These are phyloP conservation scores for Metschnikowia corniflorae DNA, from an alignment of 805 yeast species.

Conservation along the genomic window DNA sequence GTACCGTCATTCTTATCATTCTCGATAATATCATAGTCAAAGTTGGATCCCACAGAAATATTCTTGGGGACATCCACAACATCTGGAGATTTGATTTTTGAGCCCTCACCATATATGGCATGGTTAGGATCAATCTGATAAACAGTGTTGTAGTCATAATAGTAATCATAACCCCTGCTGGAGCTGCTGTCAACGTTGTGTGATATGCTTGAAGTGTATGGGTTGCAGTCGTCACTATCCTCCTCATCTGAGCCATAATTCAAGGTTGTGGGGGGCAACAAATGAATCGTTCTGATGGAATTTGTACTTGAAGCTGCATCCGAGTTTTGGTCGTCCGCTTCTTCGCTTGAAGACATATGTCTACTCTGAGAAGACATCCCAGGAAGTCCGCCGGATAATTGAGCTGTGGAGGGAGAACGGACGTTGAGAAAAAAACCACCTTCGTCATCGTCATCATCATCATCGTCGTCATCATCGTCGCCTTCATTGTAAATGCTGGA, in stretches of 20 bases:
- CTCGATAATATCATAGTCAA: slow-evolving; percentile 36
- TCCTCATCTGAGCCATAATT: slow-evolving; percentile 68
- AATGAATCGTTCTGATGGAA: slow-evolving; percentile 58
- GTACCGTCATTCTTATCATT: slow-evolving; percentile 21
- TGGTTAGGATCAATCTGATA: slow-evolving; percentile 52
- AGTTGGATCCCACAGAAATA: slow-evolving; percentile 37
- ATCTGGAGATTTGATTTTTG: slow-evolving; percentile 31
- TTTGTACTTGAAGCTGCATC: slow-evolving; percentile 31
- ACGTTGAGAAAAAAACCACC: slow-evolving; percentile 68
- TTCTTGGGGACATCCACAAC: slow-evolving; percentile 48
- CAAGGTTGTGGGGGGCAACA: slow-evolving; percentile 81
- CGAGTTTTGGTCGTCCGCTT: slow-evolving; percentile 19
- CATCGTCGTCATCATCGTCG: slow-evolving; percentile 26
- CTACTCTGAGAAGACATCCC: slow-evolving; percentile 14
- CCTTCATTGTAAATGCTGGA: neutral
- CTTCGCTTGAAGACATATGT: slow-evolving; percentile 8
- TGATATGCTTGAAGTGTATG: slow-evolving; percentile 52
- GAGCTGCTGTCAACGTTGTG: slow-evolving; percentile 65
- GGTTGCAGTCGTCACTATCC: slow-evolving; percentile 56
- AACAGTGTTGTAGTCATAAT: slow-evolving; percentile 77
- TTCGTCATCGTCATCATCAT: slow-evolving; percentile 51
- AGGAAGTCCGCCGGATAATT: slow-evolving; percentile 15
- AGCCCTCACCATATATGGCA: slow-evolving; percentile 31
- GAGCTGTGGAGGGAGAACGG: slow-evolving; percentile 37
- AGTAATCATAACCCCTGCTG: slow-evolving; percentile 68